A percentile compares a stretch with the other conserved stretches of the same genome.
Evolutionary conservation across 73 alveolate species (phyloP).

Genomic region (Chromera velia): DNA sequence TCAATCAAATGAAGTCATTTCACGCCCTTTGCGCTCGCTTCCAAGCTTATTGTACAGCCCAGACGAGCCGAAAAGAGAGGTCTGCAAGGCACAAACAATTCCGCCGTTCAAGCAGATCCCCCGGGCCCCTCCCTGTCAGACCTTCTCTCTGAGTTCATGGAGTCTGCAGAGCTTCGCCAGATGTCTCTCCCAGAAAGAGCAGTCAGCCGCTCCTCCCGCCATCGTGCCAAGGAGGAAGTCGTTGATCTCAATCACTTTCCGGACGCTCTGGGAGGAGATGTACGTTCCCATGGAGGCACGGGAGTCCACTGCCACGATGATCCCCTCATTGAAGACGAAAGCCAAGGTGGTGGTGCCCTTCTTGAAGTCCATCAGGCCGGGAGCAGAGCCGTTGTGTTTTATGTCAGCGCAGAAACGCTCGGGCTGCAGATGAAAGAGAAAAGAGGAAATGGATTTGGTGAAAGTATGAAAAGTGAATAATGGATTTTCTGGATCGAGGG

Average conservation of each 20-base stretch:
- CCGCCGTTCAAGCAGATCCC: not conserved
- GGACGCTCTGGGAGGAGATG: constrained; percentile 67
- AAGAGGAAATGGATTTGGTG: not conserved
- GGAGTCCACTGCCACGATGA: constrained; percentile 95
- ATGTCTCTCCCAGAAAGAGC: constrained; percentile 92
- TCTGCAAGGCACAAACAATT: no score
- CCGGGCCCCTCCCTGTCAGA: not conserved
- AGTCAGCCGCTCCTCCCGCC: constrained; percentile 99
- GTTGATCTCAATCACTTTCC: constrained; percentile 86
- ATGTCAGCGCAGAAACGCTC: constrained; percentile 30
- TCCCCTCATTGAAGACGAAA: constrained; percentile 79
- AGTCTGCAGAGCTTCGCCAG: constrained; percentile 87
- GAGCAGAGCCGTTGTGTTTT: constrained; percentile 16
- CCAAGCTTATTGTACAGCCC: no score
- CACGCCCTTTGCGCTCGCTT: no score
- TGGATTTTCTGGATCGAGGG: not conserved
- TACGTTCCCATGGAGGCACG: constrained; percentile 98
- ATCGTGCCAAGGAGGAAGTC: constrained; percentile 94
- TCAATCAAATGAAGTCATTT: no score
- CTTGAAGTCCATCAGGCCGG: constrained; percentile 41
- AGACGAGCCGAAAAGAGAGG: no score
- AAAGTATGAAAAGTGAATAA: not conserved
- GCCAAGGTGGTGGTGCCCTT: constrained; percentile 41
- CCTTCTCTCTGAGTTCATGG: constrained; percentile 86
- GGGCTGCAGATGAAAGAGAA: constrained; percentile 7